Evolutionary conservation across 2,329 filamentous ascomycete genomes (phyloP), one percentile per base, ranked within the genome.

Genomic region (Botrytis fabae): DNA sequence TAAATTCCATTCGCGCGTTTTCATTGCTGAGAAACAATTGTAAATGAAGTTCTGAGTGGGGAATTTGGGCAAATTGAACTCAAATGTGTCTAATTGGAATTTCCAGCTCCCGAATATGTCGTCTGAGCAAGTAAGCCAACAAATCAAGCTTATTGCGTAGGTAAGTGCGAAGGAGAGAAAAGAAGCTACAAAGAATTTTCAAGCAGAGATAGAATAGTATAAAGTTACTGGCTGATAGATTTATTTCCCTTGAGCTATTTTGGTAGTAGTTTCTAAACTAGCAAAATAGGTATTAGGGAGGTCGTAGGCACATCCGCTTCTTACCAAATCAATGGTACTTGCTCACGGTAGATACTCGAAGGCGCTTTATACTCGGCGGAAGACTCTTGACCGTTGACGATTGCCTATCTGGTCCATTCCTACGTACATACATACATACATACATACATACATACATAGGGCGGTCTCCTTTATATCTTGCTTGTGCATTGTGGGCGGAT

Each of bases 1-100:
- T 10, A 25, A 32, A 72, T 35, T 69, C 70, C 70, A 72, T 69
- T 69, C 63, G 51, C 14, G 40, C 63, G 10, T 18, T 72, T 72
- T 72, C 70, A 72, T 72, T 69, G 48, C 51, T 72, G 62, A 69
- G 70, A 59, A 68, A 72, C 16, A 48, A 28, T 28, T 57, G 51
- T 28, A 57, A 68, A 48, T 42, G 40, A 48, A 60, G 63, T n/a
- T 69, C 42, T 5, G 48, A 9, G 60, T 71, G 69, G 69, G 61
- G 69, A 71, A 60, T 69, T n/a, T 22, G n/a, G 65, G 48, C 28
- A 68, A 60, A 72, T 69, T 69, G 54, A 71, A 35, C n/a, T 64
- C 46, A 44, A 48, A 71, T 42, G 60, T 71, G 69, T 71, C 61
- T 71, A 71, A 70, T 70, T 70, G 32, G 42, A 51, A 70, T 63